Evolutionary conservation across 2,329 filamentous ascomycete species (phyloP).

Genomic region (Orbilia ellipsospora): DNA sequence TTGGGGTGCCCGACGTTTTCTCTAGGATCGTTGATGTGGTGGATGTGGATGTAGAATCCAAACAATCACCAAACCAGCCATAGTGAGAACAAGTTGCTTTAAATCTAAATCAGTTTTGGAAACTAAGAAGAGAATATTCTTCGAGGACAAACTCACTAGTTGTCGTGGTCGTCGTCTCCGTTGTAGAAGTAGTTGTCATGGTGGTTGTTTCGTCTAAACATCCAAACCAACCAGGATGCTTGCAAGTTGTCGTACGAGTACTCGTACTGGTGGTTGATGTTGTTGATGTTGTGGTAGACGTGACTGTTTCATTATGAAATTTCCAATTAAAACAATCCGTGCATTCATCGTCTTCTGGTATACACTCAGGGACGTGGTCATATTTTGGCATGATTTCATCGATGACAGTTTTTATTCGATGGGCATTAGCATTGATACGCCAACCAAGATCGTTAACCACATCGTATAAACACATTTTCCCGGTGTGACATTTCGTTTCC

Average conservation of each 20-base stretch:
- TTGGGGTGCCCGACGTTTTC: slow-evolving; percentile 57
- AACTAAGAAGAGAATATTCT: neutral
- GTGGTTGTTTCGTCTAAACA: slow-evolving; percentile 58
- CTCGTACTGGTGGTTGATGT: slow-evolving; percentile 66
- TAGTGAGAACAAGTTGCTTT: slow-evolving; percentile 56
- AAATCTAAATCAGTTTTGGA: neutral
- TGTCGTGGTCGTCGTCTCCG: slow-evolving; percentile 52
- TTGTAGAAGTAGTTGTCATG: slow-evolving; percentile 54
- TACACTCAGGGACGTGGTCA: slow-evolving; percentile 80
- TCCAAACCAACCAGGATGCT: slow-evolving; percentile 58
- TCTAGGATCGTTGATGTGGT: slow-evolving; percentile 58
- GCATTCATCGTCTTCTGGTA: slow-evolving; percentile 78
- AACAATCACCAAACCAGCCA: slow-evolving; percentile 59
- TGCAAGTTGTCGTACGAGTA: slow-evolving; percentile 59
- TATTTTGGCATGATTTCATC: slow-evolving; percentile 86
- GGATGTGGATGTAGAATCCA: slow-evolving; percentile 53
- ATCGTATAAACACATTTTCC: slow-evolving; percentile 88
- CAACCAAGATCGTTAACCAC: slow-evolving; percentile 91
- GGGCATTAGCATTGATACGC: slow-evolving; percentile 89
- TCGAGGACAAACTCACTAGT: slow-evolving; percentile 28
- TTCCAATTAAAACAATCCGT: slow-evolving; percentile 94
- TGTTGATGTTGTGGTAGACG: slow-evolving; percentile 76
- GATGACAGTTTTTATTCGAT: slow-evolving; percentile 90
- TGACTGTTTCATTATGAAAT: slow-evolving; percentile 91
- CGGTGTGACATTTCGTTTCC: slow-evolving; percentile 91